Evolutionary conservation across 208 protist genomes (phyloP).

Genomic region (Porcisia hertigi): DNA sequence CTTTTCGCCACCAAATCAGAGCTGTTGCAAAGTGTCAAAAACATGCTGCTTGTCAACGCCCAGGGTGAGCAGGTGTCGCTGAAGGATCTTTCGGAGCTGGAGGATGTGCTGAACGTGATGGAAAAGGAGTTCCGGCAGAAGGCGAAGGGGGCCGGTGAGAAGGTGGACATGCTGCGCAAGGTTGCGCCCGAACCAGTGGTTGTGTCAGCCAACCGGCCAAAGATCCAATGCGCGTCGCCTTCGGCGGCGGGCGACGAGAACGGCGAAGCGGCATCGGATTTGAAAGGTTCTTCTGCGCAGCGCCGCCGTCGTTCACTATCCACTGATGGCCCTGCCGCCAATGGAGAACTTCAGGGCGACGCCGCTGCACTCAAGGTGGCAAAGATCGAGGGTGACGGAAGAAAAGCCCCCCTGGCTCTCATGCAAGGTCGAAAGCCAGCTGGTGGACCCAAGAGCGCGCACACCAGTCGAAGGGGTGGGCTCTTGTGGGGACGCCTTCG

Average conservation of each 20-base stretch:
- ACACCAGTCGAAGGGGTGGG: not conserved
- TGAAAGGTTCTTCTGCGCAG: not conserved
- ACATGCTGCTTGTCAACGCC: slow-evolving; percentile 30
- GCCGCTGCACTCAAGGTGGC: slow-evolving; percentile 8
- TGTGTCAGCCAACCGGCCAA: not conserved
- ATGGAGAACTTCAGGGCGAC: not conserved
- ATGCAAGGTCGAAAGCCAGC: not conserved
- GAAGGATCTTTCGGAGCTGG: slow-evolving; percentile 43
- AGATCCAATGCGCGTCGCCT: too few species aligned
- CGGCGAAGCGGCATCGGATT: not conserved
- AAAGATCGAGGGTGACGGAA: not conserved
- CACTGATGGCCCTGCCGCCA: slow-evolving; percentile 1
- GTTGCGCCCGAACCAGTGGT: slow-evolving; percentile 33
- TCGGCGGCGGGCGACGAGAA: not conserved
- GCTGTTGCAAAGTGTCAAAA: slow-evolving; percentile 34
- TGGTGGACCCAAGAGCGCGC: not conserved
- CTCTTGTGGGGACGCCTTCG: slow-evolving; percentile 62
- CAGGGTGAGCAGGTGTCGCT: slow-evolving; percentile 32
- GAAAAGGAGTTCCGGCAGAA: slow-evolving; percentile 53
- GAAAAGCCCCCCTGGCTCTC: not conserved
- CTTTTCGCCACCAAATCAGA: slow-evolving; percentile 40
- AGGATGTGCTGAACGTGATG: slow-evolving; percentile 37
- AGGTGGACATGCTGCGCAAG: slow-evolving; percentile 57
- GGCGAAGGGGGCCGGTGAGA: slow-evolving; percentile 52
- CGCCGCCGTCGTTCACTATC: slow-evolving; percentile 10